Conservation (phyloP, 2,329 filamentous ascomycete species). For the Trichoderma semiorbis region DNA sequence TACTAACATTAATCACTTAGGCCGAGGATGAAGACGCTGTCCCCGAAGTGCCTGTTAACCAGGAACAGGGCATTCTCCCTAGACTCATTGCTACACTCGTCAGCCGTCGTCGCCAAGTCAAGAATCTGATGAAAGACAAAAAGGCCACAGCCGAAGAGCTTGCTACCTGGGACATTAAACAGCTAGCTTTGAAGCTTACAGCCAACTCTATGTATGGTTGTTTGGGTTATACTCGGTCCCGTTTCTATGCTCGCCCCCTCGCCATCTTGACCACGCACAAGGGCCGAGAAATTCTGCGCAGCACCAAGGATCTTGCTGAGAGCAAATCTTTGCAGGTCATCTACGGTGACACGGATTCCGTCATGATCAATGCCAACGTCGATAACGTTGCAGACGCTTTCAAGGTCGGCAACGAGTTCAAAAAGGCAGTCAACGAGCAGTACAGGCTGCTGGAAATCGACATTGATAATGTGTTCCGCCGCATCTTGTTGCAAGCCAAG, state of each 20-base stretch:
- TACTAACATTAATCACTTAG: conserved; percentile 31
- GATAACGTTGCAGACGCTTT: conserved; percentile 88
- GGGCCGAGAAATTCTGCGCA: conserved; percentile 92
- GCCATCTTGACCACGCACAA: conserved; percentile 97
- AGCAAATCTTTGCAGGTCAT: conserved; percentile 89
- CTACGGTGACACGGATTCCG: conserved; percentile 97
- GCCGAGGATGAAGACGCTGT: conserved; percentile 78
- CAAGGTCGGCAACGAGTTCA: conserved; percentile 91
- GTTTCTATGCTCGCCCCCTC: conserved; percentile 92
- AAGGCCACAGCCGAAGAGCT: conserved; percentile 80
- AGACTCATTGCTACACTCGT: conserved; percentile 90
- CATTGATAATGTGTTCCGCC: conserved; percentile 94
- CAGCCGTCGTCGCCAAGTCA: conserved; percentile 83
- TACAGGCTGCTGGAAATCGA: conserved; percentile 95
- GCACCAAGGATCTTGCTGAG: conserved; percentile 94
- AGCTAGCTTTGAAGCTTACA: conserved; percentile 92
- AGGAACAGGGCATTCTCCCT: conserved; percentile 81
- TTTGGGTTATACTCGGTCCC: conserved; percentile 92
- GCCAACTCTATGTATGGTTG: conserved; percentile 99
- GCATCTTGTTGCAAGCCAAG: conserved; percentile 91
- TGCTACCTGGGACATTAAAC: conserved; percentile 96
- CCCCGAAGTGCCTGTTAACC: conserved; percentile 76
- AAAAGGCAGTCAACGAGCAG: conserved; percentile 87
- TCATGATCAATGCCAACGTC: conserved; percentile 99
- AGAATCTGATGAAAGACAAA: conserved; percentile 95